Conservation (phyloP, 176 grass and related monocot species). For the Poa pratensis region DNA sequence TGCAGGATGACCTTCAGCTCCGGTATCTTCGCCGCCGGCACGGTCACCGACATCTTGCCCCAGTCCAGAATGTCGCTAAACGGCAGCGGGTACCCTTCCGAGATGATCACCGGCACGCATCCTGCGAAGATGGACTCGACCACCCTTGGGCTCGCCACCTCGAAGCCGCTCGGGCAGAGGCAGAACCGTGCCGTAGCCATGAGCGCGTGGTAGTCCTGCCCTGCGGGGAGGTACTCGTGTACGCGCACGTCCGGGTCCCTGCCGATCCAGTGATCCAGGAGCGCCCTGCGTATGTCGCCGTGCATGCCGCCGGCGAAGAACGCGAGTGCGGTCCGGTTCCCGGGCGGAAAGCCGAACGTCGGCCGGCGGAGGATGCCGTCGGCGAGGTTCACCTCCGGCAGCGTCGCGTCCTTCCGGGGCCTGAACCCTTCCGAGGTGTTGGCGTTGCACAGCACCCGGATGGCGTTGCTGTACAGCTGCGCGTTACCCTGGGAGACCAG, state of each 20-base stretch:
- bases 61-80: slow-evolving; percentile 90
- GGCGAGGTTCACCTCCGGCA: slow-evolving; percentile 81
- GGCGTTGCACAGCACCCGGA: slow-evolving; percentile 90
- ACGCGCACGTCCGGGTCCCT: slow-evolving; percentile 61
- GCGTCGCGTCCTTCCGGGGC: slow-evolving; percentile 75
- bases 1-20: slow-evolving; percentile 71
- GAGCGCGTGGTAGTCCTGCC: slow-evolving; percentile 63
- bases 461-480: slow-evolving; percentile 69
- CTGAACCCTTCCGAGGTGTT: slow-evolving; percentile 83
- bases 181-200: slow-evolving; percentile 78
- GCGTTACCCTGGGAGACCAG: slow-evolving; percentile 51
- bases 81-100: slow-evolving; percentile 65
- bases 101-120: slow-evolving; percentile 83
- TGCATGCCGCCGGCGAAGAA: slow-evolving; percentile 84
- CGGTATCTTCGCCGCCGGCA: slow-evolving; percentile 68
- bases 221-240: slow-evolving; percentile 70
- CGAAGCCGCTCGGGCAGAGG: slow-evolving; percentile 88
- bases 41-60: slow-evolving; percentile 78
- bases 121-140: slow-evolving; percentile 72
- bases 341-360: neutral
- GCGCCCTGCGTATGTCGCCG: slow-evolving; percentile 56
- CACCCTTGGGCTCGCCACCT: slow-evolving; percentile 86
- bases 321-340: slow-evolving; percentile 60
- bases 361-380: slow-evolving; percentile 67
- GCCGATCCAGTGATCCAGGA: slow-evolving; percentile 64